phyloP scores from a whole-genome alignment of 345 rosid species.

The Salix purpurea region DNA sequence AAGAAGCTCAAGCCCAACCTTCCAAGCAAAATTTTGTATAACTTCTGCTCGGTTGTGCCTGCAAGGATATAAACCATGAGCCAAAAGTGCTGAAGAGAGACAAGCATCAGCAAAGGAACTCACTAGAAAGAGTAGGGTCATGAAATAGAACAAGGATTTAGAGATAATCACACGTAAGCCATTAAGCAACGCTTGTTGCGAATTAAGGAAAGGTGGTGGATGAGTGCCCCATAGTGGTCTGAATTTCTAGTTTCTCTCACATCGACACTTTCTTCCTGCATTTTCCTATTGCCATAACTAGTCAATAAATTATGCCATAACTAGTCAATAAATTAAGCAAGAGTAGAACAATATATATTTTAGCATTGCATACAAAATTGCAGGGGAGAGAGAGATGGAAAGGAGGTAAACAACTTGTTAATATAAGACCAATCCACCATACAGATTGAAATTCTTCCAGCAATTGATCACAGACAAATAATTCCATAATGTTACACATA shows the following conservation, averaged over 20 bases:
- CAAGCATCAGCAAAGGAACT: constrained; percentile 1
- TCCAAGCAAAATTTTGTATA: constrained; percentile 69
- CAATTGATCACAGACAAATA: too few species aligned
- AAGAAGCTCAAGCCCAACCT: constrained; percentile 59
- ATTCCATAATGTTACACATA: too few species aligned
- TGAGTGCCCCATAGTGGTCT: constrained; percentile 82
- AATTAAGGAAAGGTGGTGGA: constrained; percentile 77
- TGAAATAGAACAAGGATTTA: not conserved
- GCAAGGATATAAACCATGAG: constrained; percentile 20
- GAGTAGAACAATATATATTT: not conserved
- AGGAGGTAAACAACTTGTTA: too few species aligned
- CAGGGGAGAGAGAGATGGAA: too few species aligned
- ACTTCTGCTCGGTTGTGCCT: constrained; percentile 83
- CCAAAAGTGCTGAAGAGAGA: not conserved
- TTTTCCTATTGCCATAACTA: constrained; percentile 46
- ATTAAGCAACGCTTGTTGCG: constrained; percentile 91
- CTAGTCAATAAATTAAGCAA: not conserved
- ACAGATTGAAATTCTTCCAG: too few species aligned
- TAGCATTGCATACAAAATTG: too few species aligned
- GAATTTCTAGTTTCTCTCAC: constrained; percentile 70
- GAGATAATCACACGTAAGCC: constrained; percentile 69
- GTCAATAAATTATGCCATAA: not conserved
- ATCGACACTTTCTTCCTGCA: constrained; percentile 82
- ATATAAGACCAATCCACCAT: too few species aligned
- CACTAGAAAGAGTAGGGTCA: constrained; percentile 2